These are phyloP conservation scores for Globisporangium echinulatum DNA, from an alignment of 352 stramenopile species.

Conservation along the genomic window DNA sequence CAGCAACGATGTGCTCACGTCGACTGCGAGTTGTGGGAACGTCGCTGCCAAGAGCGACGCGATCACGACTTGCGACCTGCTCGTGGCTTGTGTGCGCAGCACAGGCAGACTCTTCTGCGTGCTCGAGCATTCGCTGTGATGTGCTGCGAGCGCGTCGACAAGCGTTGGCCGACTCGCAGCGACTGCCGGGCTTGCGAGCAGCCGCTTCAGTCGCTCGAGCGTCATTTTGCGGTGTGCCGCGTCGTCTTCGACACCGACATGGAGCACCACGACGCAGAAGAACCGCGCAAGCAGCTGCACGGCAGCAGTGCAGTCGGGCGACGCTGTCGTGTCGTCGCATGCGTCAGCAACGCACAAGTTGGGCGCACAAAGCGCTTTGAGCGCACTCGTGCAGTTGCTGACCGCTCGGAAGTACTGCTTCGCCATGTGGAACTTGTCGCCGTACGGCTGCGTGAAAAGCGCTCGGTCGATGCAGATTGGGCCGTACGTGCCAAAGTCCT, in stretches of 20 bases:
- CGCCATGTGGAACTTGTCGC: constrained; percentile 24
- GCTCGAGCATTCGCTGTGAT: constrained; percentile 1
- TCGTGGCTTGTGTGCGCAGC: constrained; percentile 18
- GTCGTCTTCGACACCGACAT: constrained; percentile 40
- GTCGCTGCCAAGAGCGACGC: constrained; percentile 26
- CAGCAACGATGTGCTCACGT: constrained; percentile 36
- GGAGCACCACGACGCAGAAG: constrained; percentile 37
- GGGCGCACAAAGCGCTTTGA: background rate
- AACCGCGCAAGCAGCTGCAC: constrained; percentile 31
- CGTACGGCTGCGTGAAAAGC: constrained; percentile 22
- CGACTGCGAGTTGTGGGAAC: constrained; percentile 23
- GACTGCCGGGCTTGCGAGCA: constrained; percentile 3
- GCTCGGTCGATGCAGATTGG: constrained; percentile 36
- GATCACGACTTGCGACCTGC: constrained; percentile 24
- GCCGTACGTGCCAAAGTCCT: constrained; percentile 19
- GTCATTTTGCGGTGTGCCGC: constrained; percentile 24
- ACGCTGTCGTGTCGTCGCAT: constrained; percentile 2
- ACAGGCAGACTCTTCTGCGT: constrained; percentile 5
- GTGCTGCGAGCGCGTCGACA: constrained; percentile 18
- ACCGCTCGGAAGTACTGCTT: constrained; percentile 36
- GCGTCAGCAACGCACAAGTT: too few relatives aligned
- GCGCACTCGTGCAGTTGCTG: constrained; percentile 9
- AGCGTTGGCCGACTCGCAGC: constrained; percentile 10
- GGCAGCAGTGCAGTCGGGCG: background rate
- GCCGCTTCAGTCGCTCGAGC: constrained; percentile 17